A percentile compares a stretch with the other conserved stretches of the same genome.
Evolutionary conservation across 2,329 filamentous ascomycete genomes (phyloP).

Genomic region (Metarhizium sp.): DNA sequence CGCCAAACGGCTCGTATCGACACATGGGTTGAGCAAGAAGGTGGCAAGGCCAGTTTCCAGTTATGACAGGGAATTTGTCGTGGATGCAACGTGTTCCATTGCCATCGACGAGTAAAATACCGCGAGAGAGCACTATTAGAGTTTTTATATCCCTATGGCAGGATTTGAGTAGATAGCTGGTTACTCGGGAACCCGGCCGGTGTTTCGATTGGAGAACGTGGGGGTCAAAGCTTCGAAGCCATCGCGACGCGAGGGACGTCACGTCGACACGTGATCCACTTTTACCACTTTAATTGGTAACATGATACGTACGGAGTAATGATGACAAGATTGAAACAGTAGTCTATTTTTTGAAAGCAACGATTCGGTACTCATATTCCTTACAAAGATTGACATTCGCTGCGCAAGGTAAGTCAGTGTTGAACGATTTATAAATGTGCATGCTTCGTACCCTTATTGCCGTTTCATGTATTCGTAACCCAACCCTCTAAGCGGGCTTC

Average conservation of each 20-base stretch:
- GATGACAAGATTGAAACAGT: background rate
- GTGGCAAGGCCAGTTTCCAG: background rate
- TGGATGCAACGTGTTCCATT: background rate
- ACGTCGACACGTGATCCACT: slow-evolving; percentile 3
- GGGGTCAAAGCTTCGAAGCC: background rate
- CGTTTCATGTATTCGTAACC: background rate
- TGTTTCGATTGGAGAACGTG: background rate
- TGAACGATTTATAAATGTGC: background rate
- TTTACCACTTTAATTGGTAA: background rate
- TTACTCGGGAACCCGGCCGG: background rate
- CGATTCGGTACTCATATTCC: background rate
- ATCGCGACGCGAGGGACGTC: background rate
- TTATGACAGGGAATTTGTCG: background rate
- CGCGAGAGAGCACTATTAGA: background rate
- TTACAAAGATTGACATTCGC: background rate
- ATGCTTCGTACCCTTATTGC: background rate
- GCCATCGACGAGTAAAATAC: background rate
- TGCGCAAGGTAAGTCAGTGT: background rate
- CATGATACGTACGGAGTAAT: background rate
- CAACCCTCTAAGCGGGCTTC: slow-evolving; percentile 14
- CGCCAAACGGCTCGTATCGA: slow-evolving; percentile 43
- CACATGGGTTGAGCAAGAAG: slow-evolving; percentile 30
- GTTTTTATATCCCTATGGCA: background rate
- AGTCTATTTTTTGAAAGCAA: background rate
- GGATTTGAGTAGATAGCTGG: background rate